Percentiles rank a stretch among this genome's conserved stretches.
Conservation (phyloP, 768 basidiomycete genomes). For the Leccinum pellstonianum region DNA sequence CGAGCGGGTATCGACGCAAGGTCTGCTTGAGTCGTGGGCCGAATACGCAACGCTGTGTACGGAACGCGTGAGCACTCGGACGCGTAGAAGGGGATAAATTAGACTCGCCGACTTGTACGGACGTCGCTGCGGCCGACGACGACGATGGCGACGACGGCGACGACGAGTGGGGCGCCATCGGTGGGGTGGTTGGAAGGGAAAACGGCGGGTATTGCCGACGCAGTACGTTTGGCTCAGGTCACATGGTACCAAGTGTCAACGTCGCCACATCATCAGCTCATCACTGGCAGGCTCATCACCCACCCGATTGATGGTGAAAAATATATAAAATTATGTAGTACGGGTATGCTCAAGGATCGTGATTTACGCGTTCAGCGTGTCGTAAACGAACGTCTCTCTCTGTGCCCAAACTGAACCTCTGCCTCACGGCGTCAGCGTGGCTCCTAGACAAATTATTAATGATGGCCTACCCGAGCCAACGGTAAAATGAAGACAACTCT, state of each 20-base stretch:
- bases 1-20: conserved; percentile 84
- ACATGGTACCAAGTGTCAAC: conserved; percentile 15
- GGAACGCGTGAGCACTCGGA: conserved; percentile 6
- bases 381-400: conserved; percentile 27
- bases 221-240: conserved; percentile 18
- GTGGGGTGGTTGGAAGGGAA: conserved; percentile 34
- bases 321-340: conserved; percentile 35
- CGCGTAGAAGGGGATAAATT: background rate
- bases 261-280: conserved; percentile 3
- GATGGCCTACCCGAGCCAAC: conserved; percentile 18
- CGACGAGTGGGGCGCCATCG: conserved; percentile 72
- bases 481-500: conserved; percentile 15
- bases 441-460: background rate
- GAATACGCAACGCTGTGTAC: conserved; percentile 77
- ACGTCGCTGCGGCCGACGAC: conserved; percentile 64
- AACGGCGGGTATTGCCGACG: conserved; percentile 31
- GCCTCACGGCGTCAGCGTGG: conserved; percentile 9
- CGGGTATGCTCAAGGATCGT: conserved; percentile 39
- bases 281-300: background rate
- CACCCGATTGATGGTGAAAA: background rate
- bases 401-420: conserved; percentile 3
- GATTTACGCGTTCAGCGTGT: conserved; percentile 25
- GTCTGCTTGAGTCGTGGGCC: conserved; percentile 85
- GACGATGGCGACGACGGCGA: conserved; percentile 59
- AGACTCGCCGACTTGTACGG: conserved; percentile 89